phyloP scores from a whole-genome alignment of 1,284 basidiomycete species.

The Rhodotorula sp. region DNA sequence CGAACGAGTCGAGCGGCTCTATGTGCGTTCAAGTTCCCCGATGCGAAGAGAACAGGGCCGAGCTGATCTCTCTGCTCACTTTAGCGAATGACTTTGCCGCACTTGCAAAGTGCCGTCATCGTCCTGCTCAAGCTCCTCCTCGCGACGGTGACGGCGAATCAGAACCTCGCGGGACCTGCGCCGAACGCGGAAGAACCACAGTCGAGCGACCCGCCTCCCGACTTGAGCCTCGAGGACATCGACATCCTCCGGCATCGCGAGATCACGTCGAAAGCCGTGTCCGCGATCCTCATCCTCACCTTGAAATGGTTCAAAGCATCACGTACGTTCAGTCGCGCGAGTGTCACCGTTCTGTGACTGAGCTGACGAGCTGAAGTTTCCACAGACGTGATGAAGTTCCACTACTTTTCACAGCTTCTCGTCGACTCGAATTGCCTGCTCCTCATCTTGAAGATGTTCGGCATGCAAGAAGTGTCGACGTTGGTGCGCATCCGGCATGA shows the following conservation, averaged over 20 bases:
- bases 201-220: slow-evolving; percentile 53
- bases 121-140: slow-evolving; percentile 83
- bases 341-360: background rate
- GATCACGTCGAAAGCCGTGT: slow-evolving; percentile 95
- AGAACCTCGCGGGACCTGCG: slow-evolving; percentile 26
- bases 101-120: slow-evolving; percentile 79
- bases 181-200: slow-evolving; percentile 14
- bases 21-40: slow-evolving; percentile 59
- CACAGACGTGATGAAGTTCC: slow-evolving; percentile 94
- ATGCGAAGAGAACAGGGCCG: background rate
- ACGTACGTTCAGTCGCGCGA: slow-evolving; percentile 56
- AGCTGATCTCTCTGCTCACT: background rate
- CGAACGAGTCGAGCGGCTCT: slow-evolving; percentile 83
- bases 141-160: slow-evolving; percentile 74
- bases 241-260: slow-evolving; percentile 95
- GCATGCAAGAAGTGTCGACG: slow-evolving; percentile 82
- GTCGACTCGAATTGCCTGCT: slow-evolving; percentile 94
- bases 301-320: slow-evolving; percentile 99
- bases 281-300: slow-evolving; percentile 83
- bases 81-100: slow-evolving; percentile 66
- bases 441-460: slow-evolving; percentile 96
- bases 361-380: background rate
- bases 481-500: slow-evolving; percentile 86
- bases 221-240: slow-evolving; percentile 77
- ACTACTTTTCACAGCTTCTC: slow-evolving; percentile 89